Evolutionary conservation across 1,284 basidiomycete species (phyloP), one percentile per base, ranked within the genome.

Genomic region (Puccinia novopanici): DNA sequence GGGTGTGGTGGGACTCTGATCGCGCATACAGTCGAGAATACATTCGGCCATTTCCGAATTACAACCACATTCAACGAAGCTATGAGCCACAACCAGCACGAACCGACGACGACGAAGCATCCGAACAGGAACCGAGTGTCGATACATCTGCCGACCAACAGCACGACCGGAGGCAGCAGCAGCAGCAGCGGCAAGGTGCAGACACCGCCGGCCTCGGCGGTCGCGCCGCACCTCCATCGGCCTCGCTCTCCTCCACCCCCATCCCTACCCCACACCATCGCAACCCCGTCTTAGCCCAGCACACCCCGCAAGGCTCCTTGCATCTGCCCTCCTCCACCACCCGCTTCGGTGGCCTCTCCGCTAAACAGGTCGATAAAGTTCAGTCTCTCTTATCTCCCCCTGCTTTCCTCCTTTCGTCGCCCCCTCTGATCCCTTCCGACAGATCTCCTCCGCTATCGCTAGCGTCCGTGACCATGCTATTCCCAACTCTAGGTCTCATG

Each of bases 311-410:
- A 19, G 54, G 40, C 13, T 55, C 61, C 6, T 40, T 34, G 0
- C 45, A 61, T 40, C 65, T 17, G 10, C 75, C 59, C 40, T 42
- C 50, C 9, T 79, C 76, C 2, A 68, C 76, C 27, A 79, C 76
- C 19, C 27, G 76, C 13, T 78, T 78, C 67, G 76, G 76, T 59
- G 76, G 76, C 15, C 76, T 78, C 19, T 78, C 76, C 15, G 76
- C 76, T 8, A 78, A 78, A 59, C 76, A 78, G 48, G 76, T 78
- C 50, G 65, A 78, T 70, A 78, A 78, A 71, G 65, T 78, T 15
- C 1, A 19, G 12, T 12, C 45, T 48, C 52, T 8, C n/a, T 19
- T n/a, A 54, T 3, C 22, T 0, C 52, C 19, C 52, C 15, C 6
- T 8, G 2, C 17, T 19, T 37, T 24, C 13, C 30, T 37, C 10